Evolutionary conservation across 257 asterid species (phyloP), one percentile per base, ranked within the genome.

Genomic region (Lycium barbarum): DNA sequence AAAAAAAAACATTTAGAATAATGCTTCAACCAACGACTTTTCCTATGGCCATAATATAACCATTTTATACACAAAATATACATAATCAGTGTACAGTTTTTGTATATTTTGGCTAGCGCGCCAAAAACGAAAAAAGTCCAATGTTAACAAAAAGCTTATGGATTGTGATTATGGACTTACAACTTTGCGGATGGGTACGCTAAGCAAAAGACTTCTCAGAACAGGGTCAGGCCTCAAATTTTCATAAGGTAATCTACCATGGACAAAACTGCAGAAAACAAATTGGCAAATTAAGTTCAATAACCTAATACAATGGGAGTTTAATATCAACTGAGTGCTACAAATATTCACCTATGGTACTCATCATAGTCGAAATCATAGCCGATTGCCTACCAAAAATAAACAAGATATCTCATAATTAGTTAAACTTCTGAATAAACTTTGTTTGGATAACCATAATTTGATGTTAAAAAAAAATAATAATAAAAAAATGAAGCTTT

Each of bases 181-280:
- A 26, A 95, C 95, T 95, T 92, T 95, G 11, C 98, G 93, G 2
- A 88, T 83, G 22, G 97, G 98, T 89, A 94, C 83, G 89, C 96
- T 92, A 57, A 91, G 67, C 91, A 97, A 84, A 85, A 94, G 97
- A 88, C 93, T 92, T 87, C 96, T 91, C 68, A 97, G 63, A 82
- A 95, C 94, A 49, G 98, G 95, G 86, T 97, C 99, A 0, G 98
- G 98, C 84, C 90, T 97, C 20, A 97, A 40, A 87, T 94, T 95
- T 9, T 93, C 98, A 17, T 97, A 97, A 47, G 99, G 99, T 73
- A 97, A 89, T 90, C 98, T 93, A n/a, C 99, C 99, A 82, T 97
- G 99, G 74, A 97, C 96, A 88, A 94, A 95, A 72, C 98, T 94
- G 95, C 85, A 88, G 79, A 66, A 38, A 3, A 61, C 7, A 14